These are phyloP conservation scores for Barnettozyma vustinii DNA, from an alignment of 805 yeast genomes.

Conservation along the genomic window DNA sequence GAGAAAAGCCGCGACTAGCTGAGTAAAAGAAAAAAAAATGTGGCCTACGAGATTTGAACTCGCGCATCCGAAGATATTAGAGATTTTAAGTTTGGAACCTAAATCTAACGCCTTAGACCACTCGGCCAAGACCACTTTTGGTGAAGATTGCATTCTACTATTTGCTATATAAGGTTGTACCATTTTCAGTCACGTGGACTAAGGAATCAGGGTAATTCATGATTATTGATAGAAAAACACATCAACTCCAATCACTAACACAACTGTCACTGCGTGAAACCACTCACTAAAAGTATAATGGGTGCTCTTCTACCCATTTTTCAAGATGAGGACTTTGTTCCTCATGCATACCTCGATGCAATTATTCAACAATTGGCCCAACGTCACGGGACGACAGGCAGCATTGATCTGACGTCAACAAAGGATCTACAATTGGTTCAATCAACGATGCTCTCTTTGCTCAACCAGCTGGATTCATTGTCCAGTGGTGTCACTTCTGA, in stretches of 20 bases:
- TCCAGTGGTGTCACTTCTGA: constrained; percentile 53
- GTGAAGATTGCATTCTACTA: background rate
- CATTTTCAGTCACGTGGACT: too few species aligned
- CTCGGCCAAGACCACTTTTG: constrained; percentile 37
- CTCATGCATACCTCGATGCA: constrained; percentile 61
- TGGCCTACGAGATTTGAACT: constrained; percentile 18
- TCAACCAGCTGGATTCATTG: constrained; percentile 57
- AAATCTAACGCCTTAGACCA: constrained; percentile 42
- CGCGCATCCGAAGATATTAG: constrained; percentile 35
- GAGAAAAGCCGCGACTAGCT: too few species aligned
- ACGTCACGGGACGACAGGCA: background rate
- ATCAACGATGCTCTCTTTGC: constrained; percentile 42
- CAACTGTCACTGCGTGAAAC: background rate
- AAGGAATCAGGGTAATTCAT: background rate
- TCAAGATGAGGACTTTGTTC: constrained; percentile 60
- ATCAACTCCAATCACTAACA: too few species aligned
- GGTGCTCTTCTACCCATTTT: constrained; percentile 55
- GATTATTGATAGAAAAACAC: too few species aligned
- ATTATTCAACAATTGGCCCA: constrained; percentile 31
- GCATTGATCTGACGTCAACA: constrained; percentile 13
- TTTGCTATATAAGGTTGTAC: too few species aligned
- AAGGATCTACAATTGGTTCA: constrained; percentile 37
- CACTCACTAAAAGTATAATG: constrained; percentile 1
- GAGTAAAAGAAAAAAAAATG: constrained; percentile 14
- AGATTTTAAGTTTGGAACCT: constrained; percentile 28